A percentile compares a stretch with the other conserved stretches of the same genome.
These are phyloP conservation scores for Penicillium simplicissimum DNA, from an alignment of 495 filamentous ascomycete genomes.

Conservation along the genomic window DNA sequence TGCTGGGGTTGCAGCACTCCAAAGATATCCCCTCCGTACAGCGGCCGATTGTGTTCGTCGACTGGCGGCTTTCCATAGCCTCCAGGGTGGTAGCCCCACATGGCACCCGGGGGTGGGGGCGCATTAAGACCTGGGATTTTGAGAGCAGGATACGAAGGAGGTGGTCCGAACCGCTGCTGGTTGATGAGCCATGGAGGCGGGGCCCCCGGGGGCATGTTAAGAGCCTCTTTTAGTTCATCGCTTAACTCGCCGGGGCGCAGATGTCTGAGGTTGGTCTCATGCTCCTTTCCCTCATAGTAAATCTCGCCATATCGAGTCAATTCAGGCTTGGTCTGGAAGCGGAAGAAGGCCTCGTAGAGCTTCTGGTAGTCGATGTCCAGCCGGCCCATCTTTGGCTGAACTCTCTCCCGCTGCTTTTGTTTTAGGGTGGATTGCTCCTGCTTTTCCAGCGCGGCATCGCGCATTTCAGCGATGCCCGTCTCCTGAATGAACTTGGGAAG, in stretches of 20 bases:
- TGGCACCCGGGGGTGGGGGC: constrained; percentile 88
- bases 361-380: constrained; percentile 98
- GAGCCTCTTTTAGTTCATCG: constrained; percentile 85
- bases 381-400: constrained; percentile 95
- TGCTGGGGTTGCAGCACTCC: constrained; percentile 72
- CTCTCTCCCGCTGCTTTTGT: constrained; percentile 92
- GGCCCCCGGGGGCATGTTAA: constrained; percentile 91
- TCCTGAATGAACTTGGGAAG: constrained; percentile 97
- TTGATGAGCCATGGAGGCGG: constrained; percentile 98
- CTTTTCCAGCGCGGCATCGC: constrained; percentile 93
- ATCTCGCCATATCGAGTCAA: constrained; percentile 95
- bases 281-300: constrained; percentile 98
- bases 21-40: constrained; percentile 94
- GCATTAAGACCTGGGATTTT: constrained; percentile 95
- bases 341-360: constrained; percentile 96
- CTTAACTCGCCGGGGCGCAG: constrained; percentile 87
- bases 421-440: constrained; percentile 88
- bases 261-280: constrained; percentile 90
- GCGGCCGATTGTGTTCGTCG: constrained; percentile 84
- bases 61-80: constrained; percentile 95
- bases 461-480: constrained; percentile 96
- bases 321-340: constrained; percentile 93
- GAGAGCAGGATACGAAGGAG: constrained; percentile 87
- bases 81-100: constrained; percentile 94
- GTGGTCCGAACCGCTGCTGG: constrained; percentile 89